Evolutionary conservation across 106 monocot species (phyloP).

Genomic region (Gastrodia elata): DNA sequence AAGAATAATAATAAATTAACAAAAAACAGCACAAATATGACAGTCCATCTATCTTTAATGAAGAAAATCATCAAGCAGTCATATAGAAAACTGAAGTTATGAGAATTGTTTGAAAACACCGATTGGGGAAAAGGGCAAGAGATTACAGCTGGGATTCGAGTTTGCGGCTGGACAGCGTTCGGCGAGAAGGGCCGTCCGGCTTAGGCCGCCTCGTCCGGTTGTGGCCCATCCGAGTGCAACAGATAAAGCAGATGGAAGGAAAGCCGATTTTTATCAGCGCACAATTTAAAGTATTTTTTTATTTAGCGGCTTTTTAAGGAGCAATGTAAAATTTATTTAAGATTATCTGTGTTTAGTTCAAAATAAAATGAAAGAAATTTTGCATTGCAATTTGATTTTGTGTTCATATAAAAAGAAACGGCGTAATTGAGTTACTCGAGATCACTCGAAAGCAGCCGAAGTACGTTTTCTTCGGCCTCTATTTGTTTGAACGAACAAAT

Average conservation of each 20-base stretch:
- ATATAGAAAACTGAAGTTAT: neutral
- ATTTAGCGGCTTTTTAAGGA: no score
- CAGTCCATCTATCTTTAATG: neutral
- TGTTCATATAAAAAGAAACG: no score
- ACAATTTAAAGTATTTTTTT: no score
- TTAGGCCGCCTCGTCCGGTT: slow-evolving; percentile 27
- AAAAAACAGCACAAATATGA: neutral
- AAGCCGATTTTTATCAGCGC: neutral
- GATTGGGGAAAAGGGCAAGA: neutral
- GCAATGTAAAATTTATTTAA: no score
- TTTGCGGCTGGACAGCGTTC: slow-evolving; percentile 19
- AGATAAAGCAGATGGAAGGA: neutral
- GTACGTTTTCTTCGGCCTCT: no score
- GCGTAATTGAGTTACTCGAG: no score
- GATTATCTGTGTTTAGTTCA: no score
- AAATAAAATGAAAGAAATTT: no score
- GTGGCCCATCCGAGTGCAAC: slow-evolving; percentile 27
- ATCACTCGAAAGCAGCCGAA: no score
- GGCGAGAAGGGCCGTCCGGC: slow-evolving; percentile 19
- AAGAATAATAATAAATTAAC: slow-evolving; percentile 5
- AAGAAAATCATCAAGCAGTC: neutral
- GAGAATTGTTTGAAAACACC: neutral
- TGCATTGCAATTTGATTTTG: no score
- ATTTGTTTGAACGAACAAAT: no score
- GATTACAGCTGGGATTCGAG: slow-evolving; percentile 19